These are phyloP conservation scores for Aureobasidium melanogenum DNA, from an alignment of 2,329 filamentous ascomycete species.

Conservation along the genomic window DNA sequence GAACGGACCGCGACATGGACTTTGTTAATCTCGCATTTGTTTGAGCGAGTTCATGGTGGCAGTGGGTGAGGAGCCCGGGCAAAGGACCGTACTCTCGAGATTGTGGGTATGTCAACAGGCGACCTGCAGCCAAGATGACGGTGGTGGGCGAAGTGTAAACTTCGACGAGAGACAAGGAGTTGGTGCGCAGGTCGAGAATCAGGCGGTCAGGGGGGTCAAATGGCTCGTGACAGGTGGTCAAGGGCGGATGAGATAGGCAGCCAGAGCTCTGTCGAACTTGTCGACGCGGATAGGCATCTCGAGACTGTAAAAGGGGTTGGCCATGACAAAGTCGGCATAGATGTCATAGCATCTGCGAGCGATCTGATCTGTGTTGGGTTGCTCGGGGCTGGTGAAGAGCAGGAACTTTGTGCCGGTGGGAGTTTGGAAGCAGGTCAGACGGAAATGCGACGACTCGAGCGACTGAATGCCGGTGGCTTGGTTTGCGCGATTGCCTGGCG, in stretches of 20 bases:
- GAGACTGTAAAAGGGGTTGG: conserved; percentile 96
- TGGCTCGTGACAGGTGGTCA: conserved; percentile 12
- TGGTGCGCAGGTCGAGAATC: neutral
- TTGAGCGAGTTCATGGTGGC: neutral
- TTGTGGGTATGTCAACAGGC: neutral
- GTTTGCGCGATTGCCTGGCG: conserved; percentile 26
- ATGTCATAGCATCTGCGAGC: conserved; percentile 84
- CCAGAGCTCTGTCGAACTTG: conserved; percentile 69
- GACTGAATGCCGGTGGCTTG: conserved; percentile 73
- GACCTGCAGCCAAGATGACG: neutral
- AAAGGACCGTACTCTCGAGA: neutral
- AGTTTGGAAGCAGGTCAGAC: conserved; percentile 92
- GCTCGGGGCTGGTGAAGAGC: conserved; percentile 83
- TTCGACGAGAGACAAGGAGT: neutral
- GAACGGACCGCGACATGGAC: neutral
- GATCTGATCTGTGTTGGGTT: conserved; percentile 76
- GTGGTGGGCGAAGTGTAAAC: neutral
- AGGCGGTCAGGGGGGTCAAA: neutral
- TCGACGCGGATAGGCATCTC: conserved; percentile 97
- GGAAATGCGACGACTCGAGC: conserved; percentile 87
- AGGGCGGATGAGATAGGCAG: conserved; percentile 26
- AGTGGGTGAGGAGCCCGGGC: neutral
- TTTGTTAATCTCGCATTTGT: neutral
- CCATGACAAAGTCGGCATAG: conserved; percentile 97
- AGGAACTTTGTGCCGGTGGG: conserved; percentile 92